Base-by-base conservation (phyloP, 2,329 filamentous ascomycete species). In the Microsporum ferrugineum region DNA sequence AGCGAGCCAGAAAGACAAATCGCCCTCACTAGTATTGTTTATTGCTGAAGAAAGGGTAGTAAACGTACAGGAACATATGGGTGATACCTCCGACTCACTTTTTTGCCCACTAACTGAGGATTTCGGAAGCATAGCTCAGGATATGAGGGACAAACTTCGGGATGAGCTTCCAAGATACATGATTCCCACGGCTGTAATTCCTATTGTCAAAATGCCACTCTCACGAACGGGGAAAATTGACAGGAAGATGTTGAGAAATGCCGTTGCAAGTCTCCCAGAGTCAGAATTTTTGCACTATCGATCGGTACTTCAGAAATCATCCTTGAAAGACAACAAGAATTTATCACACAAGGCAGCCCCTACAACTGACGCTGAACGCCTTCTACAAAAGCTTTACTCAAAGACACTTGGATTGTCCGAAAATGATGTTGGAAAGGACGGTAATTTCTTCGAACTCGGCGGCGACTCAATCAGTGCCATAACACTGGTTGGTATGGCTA, bases 141-240 rank as follows among this genome's bases (percentile, higher is more conserved):
- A 51, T 3, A 45, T 39, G 14, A 60, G 51, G 27, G 14, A 45
- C 1, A 33, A 12, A 10, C 57, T 63, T 2, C 12, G 33, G 33
- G 39, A n/a, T 12, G 39, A 57, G 17, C 43, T 63, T 7, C 62
- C 60, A 10, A 31, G 36, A 17, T 51, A 63, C 51, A 62, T 63
- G 62, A 38, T 63, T 7, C 62, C 62, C 7, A 43, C 68, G 0
- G 69, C 71, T 2, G 77, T 73, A 47, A 68, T 79, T 14, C 70
- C 73, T 0, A 41, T 57, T 12, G 29, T 34, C 29, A 59, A 23
- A 7, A 60, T 63, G 57, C 62, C 62, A 4, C 39, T 63, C 10
- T 60, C 62, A 8, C 36, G 31, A 5, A 62, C 62, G 8, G 60
- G 45, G 6, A 64, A 64, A 29, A 43, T 64, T 5, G 61, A 63